These are phyloP conservation scores for Fomitopsis schrenkii DNA, from an alignment of 1,284 basidiomycete species.

Conservation along the genomic window DNA sequence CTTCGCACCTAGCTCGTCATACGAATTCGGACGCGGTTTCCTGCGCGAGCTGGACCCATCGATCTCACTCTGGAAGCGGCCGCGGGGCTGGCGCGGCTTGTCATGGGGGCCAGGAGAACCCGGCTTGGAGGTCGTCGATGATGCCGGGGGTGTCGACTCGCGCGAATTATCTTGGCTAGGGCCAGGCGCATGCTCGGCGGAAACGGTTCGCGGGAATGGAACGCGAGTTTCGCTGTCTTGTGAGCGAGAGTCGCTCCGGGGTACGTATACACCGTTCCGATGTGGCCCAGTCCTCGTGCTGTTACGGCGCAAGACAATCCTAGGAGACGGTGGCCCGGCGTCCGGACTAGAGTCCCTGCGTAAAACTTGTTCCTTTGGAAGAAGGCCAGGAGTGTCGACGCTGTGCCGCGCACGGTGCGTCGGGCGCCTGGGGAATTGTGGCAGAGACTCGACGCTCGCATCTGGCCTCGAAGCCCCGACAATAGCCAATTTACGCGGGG, in stretches of 20 bases:
- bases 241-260: conserved; percentile 29
- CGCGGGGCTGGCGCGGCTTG: conserved; percentile 47
- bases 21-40: conserved; percentile 59
- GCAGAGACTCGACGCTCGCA: conserved; percentile 43
- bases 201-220: conserved; percentile 59
- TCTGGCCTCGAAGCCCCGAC: conserved; percentile 40
- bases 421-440: conserved; percentile 48
- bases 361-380: conserved; percentile 52
- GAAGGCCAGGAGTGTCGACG: conserved; percentile 40
- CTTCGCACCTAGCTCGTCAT: conserved; percentile 57
- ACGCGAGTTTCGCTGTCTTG: conserved; percentile 37
- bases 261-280: conserved; percentile 47
- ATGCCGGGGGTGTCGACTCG: conserved; percentile 28
- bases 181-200: conserved; percentile 42
- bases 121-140: conserved; percentile 16
- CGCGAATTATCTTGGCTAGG: conserved; percentile 28
- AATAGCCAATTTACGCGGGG: conserved; percentile 54
- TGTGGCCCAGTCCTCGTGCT: conserved; percentile 47
- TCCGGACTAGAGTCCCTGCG: conserved; percentile 58
- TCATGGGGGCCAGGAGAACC: conserved; percentile 26
- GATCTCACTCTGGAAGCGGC: conserved; percentile 68
- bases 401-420: conserved; percentile 62
- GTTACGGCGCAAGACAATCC: conserved; percentile 51
- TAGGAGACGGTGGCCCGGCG: conserved; percentile 32
- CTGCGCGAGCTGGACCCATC: conserved; percentile 49